phyloP scores from a whole-genome alignment of 306 rosid species.

The Rosa multiflora region DNA sequence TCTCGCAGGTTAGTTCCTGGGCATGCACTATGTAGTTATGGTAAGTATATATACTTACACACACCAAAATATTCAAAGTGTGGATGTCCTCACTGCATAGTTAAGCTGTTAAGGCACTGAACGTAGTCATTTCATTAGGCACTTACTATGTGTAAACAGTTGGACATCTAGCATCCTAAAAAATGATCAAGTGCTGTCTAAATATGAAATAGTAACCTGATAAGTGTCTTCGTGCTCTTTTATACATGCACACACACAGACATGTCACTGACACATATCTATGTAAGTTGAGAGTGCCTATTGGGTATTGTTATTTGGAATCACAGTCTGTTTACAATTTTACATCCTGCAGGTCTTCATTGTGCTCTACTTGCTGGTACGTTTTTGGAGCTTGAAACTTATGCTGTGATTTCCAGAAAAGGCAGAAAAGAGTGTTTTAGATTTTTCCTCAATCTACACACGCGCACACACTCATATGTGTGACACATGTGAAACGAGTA shows the following conservation, averaged over 20 bases:
- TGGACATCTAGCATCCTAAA: neutral
- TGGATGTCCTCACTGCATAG: neutral
- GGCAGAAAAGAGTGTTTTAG: neutral
- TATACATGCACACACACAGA: neutral
- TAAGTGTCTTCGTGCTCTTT: neutral
- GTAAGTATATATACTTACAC: constrained; percentile 30
- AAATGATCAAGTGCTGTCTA: neutral
- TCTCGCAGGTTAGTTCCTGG: constrained; percentile 82
- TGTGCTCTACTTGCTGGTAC: constrained; percentile 94
- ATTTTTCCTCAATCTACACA: constrained; percentile 8
- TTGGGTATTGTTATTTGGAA: constrained; percentile 26
- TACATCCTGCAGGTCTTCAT: constrained; percentile 70
- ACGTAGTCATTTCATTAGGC: neutral
- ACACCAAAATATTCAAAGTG: neutral
- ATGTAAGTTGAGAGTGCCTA: constrained; percentile 20
- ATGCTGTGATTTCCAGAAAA: constrained; percentile 1
- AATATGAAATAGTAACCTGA: neutral
- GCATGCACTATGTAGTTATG: constrained; percentile 76
- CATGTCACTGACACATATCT: constrained; percentile 8
- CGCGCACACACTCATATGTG: neutral
- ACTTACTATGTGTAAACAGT: neutral
- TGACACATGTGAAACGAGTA: neutral
- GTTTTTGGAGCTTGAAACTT: constrained; percentile 23
- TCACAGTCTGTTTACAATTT: constrained; percentile 20
- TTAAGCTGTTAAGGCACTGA: neutral